Evolutionary conservation across 192 early-diverging fungal species (phyloP).

Genomic region (Fimicolochytrium jonesii): DNA sequence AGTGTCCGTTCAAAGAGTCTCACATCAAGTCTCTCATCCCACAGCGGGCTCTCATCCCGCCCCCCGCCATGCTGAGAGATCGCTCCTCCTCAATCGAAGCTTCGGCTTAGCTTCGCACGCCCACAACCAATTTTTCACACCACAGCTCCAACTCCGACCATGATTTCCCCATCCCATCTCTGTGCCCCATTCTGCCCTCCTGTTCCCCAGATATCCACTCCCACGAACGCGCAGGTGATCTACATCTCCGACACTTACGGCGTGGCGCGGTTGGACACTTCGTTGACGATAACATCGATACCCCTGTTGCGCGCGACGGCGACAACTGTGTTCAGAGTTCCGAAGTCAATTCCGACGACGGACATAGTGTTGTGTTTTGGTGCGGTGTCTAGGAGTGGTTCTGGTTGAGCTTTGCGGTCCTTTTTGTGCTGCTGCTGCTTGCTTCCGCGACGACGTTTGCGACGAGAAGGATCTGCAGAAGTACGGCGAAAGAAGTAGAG

Average conservation of each 20-base stretch:
- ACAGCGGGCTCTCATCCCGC: too few species aligned
- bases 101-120: too few species aligned
- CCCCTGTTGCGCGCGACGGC: slow-evolving; percentile 97
- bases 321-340: slow-evolving; percentile 92
- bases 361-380: slow-evolving; percentile 42
- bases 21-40: not conserved
- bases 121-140: too few species aligned
- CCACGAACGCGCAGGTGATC: not conserved
- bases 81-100: too few species aligned
- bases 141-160: too few species aligned
- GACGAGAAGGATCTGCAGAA: not conserved
- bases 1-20: not conserved
- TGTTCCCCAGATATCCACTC: not conserved
- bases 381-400: not conserved
- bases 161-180: not conserved
- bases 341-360: slow-evolving; percentile 92
- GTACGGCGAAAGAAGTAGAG: not conserved
- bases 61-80: too few species aligned
- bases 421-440: too few species aligned
- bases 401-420: slow-evolving; percentile 6
- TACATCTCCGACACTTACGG: slow-evolving; percentile 67
- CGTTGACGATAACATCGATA: slow-evolving; percentile 96
- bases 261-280: slow-evolving; percentile 94
- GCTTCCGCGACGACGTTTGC: not conserved
- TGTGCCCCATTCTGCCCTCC: not conserved